Evolutionary conservation across 2,329 filamentous ascomycete genomes (phyloP), one percentile per base, ranked within the genome.

Genomic region (Aureobasidium sp.): DNA sequence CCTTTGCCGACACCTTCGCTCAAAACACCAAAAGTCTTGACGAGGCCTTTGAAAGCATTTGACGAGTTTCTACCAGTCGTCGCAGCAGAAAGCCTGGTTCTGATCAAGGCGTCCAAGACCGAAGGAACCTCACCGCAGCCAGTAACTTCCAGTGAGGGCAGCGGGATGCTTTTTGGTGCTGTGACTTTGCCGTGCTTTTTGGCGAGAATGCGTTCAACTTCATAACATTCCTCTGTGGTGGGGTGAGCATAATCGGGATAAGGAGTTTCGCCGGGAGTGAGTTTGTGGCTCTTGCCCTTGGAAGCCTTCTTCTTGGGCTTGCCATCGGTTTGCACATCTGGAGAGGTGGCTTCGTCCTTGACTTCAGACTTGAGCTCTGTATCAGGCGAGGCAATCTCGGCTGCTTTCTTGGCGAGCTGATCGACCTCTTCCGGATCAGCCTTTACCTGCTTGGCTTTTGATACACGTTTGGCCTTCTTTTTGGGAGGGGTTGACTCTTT

Each of bases 71-170:
- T 78, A 52, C 78, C 78, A 0, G 80, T 82, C 0, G 85, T 87
- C 41, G 84, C 83, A 27, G 84, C 84, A 61, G 82, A 85, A 9
- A 87, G 78, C 2, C 84, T 75, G 0, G 85, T 87, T 8, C 84
- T 80, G 62, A 87, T 81, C 5, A 87, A 74, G 0, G 85, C 84
- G 69, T 87, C 85, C 2, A 87, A 77, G 0, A 87, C 83, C 2
- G 82, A 85, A 0, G 84, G 85, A 1, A 86, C 84, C 70, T 87
- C 84, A 37, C 85, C 85, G 65, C 85, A 87, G 20, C 90, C 90
- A 14, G 90, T 85, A 3, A 89, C 80, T 8, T 84, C 84, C 6
- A 89, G 77, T 5, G 88, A 90, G 0, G 89, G 88, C 5, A 82
- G 78, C 0, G 88, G 87, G 9, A 92, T 84, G 1, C 79, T 82